phyloP scores from a whole-genome alignment of 164 flowering plant species.

The Euptelea pleiosperma region DNA sequence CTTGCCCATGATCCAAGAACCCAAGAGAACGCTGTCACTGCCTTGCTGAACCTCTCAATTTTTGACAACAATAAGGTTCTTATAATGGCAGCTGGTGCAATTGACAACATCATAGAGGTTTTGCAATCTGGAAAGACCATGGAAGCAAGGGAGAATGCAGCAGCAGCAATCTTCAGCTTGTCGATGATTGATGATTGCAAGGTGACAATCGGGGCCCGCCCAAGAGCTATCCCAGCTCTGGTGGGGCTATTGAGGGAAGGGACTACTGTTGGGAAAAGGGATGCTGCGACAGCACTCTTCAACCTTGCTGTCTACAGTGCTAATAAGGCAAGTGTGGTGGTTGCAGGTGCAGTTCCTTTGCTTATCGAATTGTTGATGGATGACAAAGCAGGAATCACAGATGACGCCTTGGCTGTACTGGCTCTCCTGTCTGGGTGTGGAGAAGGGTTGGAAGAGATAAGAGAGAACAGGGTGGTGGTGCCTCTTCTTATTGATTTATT shows the following conservation, averaged over 20 bases:
- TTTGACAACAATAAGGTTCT: conserved; percentile 54
- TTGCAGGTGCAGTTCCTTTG: conserved; percentile 57
- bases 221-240: conserved; percentile 53
- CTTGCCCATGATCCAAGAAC: conserved; percentile 45
- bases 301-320: conserved; percentile 48
- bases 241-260: conserved; percentile 60
- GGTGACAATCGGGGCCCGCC: conserved; percentile 49
- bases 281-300: conserved; percentile 70
- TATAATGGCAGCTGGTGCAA: conserved; percentile 63
- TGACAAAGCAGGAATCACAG: conserved; percentile 66
- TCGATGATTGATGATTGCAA: conserved; percentile 63
- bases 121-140: conserved; percentile 48
- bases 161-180: conserved; percentile 70
- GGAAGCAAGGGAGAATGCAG: conserved; percentile 88
- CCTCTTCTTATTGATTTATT: conserved; percentile 53
- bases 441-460: conserved; percentile 54
- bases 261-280: conserved; percentile 60
- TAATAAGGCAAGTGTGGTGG: conserved; percentile 44
- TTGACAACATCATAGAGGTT: conserved; percentile 48
- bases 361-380: conserved; percentile 54
- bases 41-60: conserved; percentile 70
- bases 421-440: conserved; percentile 41
- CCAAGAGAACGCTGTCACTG: conserved; percentile 76
- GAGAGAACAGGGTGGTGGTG: conserved; percentile 37
- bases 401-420: conserved; percentile 56